A percentile compares a stretch with the other conserved stretches of the same genome.
Evolutionary conservation across 495 filamentous ascomycete species (phyloP).

Genomic region (Bombardia bombarda): DNA sequence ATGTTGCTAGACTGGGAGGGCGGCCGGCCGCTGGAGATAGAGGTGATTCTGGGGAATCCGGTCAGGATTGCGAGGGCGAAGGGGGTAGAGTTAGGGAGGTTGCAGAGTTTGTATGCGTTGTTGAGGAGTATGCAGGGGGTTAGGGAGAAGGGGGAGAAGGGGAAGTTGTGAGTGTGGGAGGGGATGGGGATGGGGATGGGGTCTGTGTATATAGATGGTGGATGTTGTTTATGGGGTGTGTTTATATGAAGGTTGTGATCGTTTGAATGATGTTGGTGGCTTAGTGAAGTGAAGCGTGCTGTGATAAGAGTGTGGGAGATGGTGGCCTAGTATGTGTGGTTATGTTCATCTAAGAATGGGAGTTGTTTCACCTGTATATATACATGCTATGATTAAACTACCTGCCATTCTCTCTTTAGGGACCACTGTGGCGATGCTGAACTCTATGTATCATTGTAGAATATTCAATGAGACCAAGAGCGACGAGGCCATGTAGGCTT

Average conservation of each 20-base stretch:
- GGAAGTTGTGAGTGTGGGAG: neutral
- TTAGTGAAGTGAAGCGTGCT: too few relatives aligned
- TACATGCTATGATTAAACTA: too few relatives aligned
- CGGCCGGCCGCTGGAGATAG: conserved; percentile 47
- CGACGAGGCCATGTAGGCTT: too few relatives aligned
- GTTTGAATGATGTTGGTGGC: neutral
- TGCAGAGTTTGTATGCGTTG: conserved; percentile 47
- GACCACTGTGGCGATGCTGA: too few relatives aligned
- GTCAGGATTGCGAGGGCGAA: conserved; percentile 41
- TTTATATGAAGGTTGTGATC: neutral
- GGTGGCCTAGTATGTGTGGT: too few relatives aligned
- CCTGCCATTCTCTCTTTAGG: too few relatives aligned
- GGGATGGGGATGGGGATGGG: neutral
- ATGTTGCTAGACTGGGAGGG: conserved; percentile 54
- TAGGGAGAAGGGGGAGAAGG: conserved; percentile 18
- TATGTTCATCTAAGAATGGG: too few relatives aligned
- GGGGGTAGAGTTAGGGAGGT: conserved; percentile 44
- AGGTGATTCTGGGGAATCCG: conserved; percentile 55
- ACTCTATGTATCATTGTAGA: too few relatives aligned
- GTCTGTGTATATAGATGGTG: neutral
- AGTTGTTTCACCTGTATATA: too few relatives aligned
- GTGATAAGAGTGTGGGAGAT: too few relatives aligned
- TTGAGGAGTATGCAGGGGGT: conserved; percentile 38
- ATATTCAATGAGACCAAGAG: too few relatives aligned
- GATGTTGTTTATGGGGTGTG: neutral